Conservation (phyloP, 257 asterid species). For the Ehretia macrophylla region DNA sequence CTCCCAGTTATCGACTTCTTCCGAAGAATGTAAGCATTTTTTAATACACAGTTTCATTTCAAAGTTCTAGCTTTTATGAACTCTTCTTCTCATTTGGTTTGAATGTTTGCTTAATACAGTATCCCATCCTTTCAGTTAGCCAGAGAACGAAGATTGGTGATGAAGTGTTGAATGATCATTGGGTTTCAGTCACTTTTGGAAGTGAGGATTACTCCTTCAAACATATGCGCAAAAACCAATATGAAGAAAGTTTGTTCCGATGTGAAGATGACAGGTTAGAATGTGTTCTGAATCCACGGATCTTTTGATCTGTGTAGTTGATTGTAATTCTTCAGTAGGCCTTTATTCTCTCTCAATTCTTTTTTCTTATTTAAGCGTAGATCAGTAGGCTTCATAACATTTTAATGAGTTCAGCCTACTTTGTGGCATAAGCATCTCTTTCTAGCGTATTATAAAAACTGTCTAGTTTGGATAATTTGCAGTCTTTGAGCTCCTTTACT, state of each 20-base stretch:
- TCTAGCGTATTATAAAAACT: too few relatives aligned
- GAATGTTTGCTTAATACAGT: conserved; percentile 48
- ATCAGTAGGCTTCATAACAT: not conserved
- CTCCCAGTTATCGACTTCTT: conserved; percentile 92
- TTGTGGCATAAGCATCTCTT: too few relatives aligned
- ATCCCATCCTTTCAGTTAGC: conserved; percentile 78
- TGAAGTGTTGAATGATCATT: conserved; percentile 78
- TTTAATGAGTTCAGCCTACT: too few relatives aligned
- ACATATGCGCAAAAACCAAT: conserved; percentile 95
- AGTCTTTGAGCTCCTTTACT: too few relatives aligned
- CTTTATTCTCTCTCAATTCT: too few relatives aligned
- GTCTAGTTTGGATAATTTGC: too few relatives aligned
- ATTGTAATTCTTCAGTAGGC: not conserved
- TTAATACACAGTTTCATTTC: conserved; percentile 11
- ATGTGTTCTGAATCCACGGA: not conserved
- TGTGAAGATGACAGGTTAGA: conserved; percentile 96
- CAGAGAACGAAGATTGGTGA: conserved; percentile 60
- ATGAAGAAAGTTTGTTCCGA: conserved; percentile 92
- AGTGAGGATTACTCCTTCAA: conserved; percentile 98
- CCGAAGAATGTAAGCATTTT: conserved; percentile 70
- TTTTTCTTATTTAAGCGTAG: too few relatives aligned
- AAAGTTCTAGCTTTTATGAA: conserved; percentile 11
- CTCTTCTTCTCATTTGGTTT: conserved; percentile 25
- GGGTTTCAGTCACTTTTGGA: conserved; percentile 99
- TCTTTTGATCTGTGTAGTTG: not conserved